A percentile compares a stretch with the other conserved stretches of the same genome.
Conservation (phyloP, 495 filamentous ascomycete species). For the Mycothermus thermophilus region DNA sequence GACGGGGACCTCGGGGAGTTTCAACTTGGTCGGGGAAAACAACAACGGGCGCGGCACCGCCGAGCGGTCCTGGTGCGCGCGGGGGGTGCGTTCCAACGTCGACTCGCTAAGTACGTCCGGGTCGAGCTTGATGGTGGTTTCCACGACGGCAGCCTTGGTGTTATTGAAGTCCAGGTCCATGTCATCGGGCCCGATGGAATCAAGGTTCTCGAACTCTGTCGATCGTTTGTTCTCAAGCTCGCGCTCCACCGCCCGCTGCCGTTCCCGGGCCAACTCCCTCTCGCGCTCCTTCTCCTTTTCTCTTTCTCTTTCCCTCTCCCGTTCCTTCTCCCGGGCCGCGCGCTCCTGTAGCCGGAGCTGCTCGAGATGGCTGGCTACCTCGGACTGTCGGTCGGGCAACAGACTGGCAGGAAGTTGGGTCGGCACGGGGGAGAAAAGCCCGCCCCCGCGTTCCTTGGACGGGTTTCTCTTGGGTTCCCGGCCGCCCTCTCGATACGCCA, state of each 20-base stretch:
- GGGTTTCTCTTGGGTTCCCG: slow-evolving; percentile 13
- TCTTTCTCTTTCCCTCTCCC: slow-evolving; percentile 8
- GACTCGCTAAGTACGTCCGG: slow-evolving; percentile 12
- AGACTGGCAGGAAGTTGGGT: too few species aligned
- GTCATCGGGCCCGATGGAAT: slow-evolving; percentile 6
- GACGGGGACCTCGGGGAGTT: neutral
- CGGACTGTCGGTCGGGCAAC: slow-evolving; percentile 16
- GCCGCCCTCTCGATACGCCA: slow-evolving; percentile 17
- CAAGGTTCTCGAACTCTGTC: slow-evolving; percentile 18
- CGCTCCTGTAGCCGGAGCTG: slow-evolving; percentile 16
- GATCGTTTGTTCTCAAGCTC: slow-evolving; percentile 20
- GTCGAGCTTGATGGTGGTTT: slow-evolving; percentile 10
- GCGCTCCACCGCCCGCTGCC: slow-evolving; percentile 9
- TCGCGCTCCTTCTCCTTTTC: slow-evolving; percentile 4
- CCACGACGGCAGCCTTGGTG: slow-evolving; percentile 17
- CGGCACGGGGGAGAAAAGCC: slow-evolving; percentile 12
- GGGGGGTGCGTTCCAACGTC: slow-evolving; percentile 13
- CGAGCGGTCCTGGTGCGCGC: slow-evolving; percentile 5
- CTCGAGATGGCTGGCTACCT: slow-evolving; percentile 13
- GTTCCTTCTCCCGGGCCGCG: slow-evolving; percentile 11
- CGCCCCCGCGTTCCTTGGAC: slow-evolving; percentile 8
- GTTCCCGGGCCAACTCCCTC: slow-evolving; percentile 11
- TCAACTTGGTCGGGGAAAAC: slow-evolving; percentile 1
- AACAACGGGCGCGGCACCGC: too few species aligned
- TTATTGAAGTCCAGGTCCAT: slow-evolving; percentile 18